Evolutionary conservation across 1,284 basidiomycete genomes (phyloP), one percentile per base, ranked within the genome.

Genomic region (Thelephora terrestris): DNA sequence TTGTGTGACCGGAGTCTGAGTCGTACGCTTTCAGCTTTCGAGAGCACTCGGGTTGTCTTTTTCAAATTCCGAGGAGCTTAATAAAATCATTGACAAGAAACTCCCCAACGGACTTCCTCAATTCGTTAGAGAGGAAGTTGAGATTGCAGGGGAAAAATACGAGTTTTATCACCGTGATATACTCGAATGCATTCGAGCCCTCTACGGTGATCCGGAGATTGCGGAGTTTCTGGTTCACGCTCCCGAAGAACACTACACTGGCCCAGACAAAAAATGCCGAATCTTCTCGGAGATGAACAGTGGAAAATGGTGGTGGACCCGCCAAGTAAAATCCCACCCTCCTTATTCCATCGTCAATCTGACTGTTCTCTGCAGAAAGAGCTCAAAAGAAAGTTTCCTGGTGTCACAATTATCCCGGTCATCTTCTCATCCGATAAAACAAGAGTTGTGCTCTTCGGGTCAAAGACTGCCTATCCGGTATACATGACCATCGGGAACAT

Each of bases 401-500:
- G 69, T 3, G 62, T 62, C 1, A 72, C 70, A 1, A 61, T 71
- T 21, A 53, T 69, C 4, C 70, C 70, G 1, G 53, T 73, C 32
- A 68, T 73, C 27, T 55, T 71, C 5, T 67, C 65, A 0, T 62
- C 68, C 0, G 68, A n/a, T n/a, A n/a, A n/a, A n/a, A n/a, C n/a
- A n/a, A n/a, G n/a, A n/a, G n/a, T n/a, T n/a, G n/a, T n/a, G n/a
- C n/a, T n/a, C n/a, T n/a, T n/a, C n/a, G n/a, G n/a, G n/a, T n/a
- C n/a, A n/a, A n/a, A n/a, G n/a, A n/a, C n/a, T n/a, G n/a, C n/a
- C n/a, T n/a, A n/a, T n/a, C n/a, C n/a, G n/a, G n/a, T n/a, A n/a
- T n/a, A 71, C 52, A 70, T 74, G 16, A 71, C 67, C 0, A 67
- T 74, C 38, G 69, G 71, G 4, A 72, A 72, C 50, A 56, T 74